These are phyloP conservation scores for Penicillium longicatenatum DNA, from an alignment of 495 filamentous ascomycete genomes.

Conservation along the genomic window DNA sequence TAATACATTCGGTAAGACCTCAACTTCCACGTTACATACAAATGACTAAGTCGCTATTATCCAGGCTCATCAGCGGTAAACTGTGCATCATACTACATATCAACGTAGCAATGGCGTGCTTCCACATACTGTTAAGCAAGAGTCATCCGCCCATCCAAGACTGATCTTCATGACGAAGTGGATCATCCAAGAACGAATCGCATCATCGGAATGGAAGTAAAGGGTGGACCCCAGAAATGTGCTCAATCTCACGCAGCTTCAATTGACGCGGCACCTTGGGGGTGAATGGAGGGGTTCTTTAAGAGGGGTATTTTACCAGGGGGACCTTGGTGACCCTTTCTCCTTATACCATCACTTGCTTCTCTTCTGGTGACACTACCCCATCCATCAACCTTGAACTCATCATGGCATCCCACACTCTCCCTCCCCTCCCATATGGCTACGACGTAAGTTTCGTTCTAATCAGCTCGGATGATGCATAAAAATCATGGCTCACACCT, in stretches of 20 bases:
- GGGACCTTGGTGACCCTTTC: constrained; percentile 21
- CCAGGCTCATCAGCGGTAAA: too few relatives aligned
- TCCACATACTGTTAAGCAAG: too few relatives aligned
- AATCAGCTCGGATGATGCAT: too few relatives aligned
- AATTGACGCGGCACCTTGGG: constrained; percentile 19
- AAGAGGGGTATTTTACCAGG: constrained; percentile 7
- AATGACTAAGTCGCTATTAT: too few relatives aligned
- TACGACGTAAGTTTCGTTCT: constrained; percentile 38
- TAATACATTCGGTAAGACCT: too few relatives aligned
- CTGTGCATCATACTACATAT: too few relatives aligned
- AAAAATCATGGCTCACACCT: neutral
- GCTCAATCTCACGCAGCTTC: constrained; percentile 21
- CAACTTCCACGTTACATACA: too few relatives aligned
- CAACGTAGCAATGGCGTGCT: too few relatives aligned
- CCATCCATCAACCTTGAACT: neutral
- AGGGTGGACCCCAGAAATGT: constrained; percentile 20
- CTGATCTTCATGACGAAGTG: neutral
- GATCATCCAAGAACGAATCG: neutral
- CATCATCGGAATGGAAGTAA: neutral
- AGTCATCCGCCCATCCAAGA: too few relatives aligned
- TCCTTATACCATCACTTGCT: neutral
- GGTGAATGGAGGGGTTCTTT: constrained; percentile 9
- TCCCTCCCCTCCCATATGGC: constrained; percentile 46
- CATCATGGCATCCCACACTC: constrained; percentile 24
- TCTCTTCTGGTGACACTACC: neutral